Evolutionary conservation across 2,329 filamentous ascomycete species (phyloP).

Genomic region (Arthrocladium fulminans): DNA sequence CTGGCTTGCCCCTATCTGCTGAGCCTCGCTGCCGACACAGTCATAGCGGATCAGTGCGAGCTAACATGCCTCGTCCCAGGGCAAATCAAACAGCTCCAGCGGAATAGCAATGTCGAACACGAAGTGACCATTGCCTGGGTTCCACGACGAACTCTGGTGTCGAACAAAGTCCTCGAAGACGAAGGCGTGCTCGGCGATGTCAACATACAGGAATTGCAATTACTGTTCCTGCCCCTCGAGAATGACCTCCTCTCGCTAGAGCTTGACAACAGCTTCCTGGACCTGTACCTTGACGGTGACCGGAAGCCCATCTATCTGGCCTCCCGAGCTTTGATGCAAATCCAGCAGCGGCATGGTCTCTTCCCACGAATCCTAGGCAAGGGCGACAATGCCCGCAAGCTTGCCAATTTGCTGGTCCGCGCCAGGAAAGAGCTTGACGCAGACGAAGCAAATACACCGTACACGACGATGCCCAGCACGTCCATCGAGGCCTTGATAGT

Average conservation of each 20-base stretch:
- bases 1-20: background rate
- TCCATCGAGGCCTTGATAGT: conserved; percentile 86
- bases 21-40: background rate
- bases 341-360: conserved; percentile 84
- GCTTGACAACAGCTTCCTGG: conserved; percentile 73
- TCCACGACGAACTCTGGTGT: conserved; percentile 80
- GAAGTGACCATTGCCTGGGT: conserved; percentile 97
- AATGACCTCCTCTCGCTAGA: conserved; percentile 86
- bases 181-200: conserved; percentile 88
- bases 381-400: conserved; percentile 81
- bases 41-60: conserved; percentile 39
- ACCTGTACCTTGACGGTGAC: conserved; percentile 84
- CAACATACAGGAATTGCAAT: conserved; percentile 73
- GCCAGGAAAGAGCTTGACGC: conserved; percentile 89
- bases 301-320: conserved; percentile 82
- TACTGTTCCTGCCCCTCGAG: conserved; percentile 87
- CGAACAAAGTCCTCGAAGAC: conserved; percentile 84
- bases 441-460: conserved; percentile 46
- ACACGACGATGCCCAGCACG: conserved; percentile 63
- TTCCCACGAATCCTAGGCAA: conserved; percentile 94
- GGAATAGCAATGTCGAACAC: conserved; percentile 80
- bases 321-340: conserved; percentile 84
- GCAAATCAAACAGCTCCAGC: conserved; percentile 82
- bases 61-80: conserved; percentile 54
- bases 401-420: conserved; percentile 76